A percentile compares a stretch with the other conserved stretches of the same genome.
Conservation (phyloP, 2,329 filamentous ascomycete species). For the Tolypocladium nubicola region DNA sequence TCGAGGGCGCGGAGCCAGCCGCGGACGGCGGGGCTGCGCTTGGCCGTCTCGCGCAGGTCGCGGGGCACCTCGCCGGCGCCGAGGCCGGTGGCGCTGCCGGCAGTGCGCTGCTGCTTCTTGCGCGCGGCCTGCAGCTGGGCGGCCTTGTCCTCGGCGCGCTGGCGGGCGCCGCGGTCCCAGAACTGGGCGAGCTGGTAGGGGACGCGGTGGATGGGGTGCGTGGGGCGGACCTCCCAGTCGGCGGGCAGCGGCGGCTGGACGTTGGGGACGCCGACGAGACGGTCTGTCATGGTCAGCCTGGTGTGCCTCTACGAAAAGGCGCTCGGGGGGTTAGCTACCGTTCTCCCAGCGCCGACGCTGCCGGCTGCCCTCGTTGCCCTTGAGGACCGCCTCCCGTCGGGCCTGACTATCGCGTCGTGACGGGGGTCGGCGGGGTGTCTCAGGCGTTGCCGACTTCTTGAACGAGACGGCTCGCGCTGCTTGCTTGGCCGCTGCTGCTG, state of each 20-base stretch:
- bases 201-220: conserved; percentile 65
- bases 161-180: conserved; percentile 55
- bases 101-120: conserved; percentile 33
- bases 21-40: conserved; percentile 68
- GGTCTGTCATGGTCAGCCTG: conserved; percentile 44
- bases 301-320: no score
- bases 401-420: conserved; percentile 44
- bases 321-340: conserved; percentile 37
- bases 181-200: conserved; percentile 84
- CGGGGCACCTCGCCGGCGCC: conserved; percentile 56
- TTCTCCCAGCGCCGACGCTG: conserved; percentile 92
- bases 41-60: conserved; percentile 70
- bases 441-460: conserved; percentile 10
- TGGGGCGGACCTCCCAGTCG: conserved; percentile 78
- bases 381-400: conserved; percentile 64
- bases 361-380: conserved; percentile 83
- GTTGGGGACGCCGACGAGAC: conserved; percentile 76
- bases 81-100: conserved; percentile 29
- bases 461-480: conserved; percentile 10
- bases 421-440: conserved; percentile 31
- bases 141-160: conserved; percentile 38
- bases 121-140: conserved; percentile 27
- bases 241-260: conserved; percentile 68
- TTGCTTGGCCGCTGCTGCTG: conserved; percentile 2
- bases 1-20: conserved; percentile 66